phyloP scores from a whole-genome alignment of 108 stramenopile genomes.

The Pseudonitzschia pungens region DNA sequence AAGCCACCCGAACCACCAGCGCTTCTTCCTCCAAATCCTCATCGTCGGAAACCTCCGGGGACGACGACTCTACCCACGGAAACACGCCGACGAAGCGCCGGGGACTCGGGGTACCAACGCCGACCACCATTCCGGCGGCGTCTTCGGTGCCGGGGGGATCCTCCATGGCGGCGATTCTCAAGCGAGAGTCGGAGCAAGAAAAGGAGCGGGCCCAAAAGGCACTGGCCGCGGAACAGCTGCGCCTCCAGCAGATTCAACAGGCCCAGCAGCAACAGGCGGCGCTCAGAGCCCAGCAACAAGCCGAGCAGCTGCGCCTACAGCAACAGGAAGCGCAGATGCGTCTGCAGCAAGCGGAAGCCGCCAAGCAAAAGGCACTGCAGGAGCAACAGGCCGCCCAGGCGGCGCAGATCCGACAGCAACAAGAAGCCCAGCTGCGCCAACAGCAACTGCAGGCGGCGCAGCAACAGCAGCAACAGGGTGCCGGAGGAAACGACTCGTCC shows the following conservation, averaged over 20 bases:
- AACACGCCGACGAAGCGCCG: constrained; percentile 7
- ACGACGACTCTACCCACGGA: constrained; percentile 15
- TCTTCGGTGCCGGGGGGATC: constrained; percentile 49
- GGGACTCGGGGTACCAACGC: constrained; percentile 29
- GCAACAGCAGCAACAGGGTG: constrained; percentile 46
- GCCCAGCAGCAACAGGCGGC: constrained; percentile 56
- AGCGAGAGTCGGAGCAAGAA: constrained; percentile 85
- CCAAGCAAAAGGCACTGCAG: constrained; percentile 49
- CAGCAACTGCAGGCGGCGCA: constrained; percentile 49
- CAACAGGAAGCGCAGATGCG: constrained; percentile 44
- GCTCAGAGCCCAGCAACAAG: constrained; percentile 51
- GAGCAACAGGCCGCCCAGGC: constrained; percentile 45
- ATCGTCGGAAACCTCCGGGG: constrained; percentile 5
- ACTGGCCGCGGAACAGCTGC: constrained; percentile 27
- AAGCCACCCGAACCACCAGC: constrained; percentile 1
- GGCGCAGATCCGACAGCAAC: constrained; percentile 55
- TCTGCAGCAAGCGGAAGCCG: constrained; percentile 53
- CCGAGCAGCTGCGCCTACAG: constrained; percentile 56
- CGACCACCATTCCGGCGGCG: constrained; percentile 52
- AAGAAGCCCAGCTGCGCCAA: constrained; percentile 54
- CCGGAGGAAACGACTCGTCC: constrained; percentile 1
- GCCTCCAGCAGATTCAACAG: constrained; percentile 52
- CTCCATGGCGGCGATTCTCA: constrained; percentile 88
- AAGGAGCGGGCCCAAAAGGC: constrained; percentile 70
- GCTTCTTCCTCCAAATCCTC: not conserved